Evolutionary conservation across 768 basidiomycete species (phyloP), one percentile per base, ranked within the genome.

Genomic region (Podaxis sp.): DNA sequence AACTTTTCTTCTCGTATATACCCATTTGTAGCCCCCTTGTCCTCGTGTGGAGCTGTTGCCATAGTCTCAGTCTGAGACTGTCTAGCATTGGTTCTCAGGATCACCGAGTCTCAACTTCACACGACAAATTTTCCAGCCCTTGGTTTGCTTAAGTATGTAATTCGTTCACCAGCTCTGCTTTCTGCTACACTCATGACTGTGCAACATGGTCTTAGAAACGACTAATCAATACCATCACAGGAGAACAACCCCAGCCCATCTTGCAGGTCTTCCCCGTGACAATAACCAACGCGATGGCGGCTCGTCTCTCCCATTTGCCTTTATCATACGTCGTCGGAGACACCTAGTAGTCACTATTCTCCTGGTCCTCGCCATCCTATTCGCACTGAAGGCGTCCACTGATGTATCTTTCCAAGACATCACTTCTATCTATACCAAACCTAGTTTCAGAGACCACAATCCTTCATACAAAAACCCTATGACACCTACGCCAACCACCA

Each of bases 101-200:
- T 32, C 32, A 32, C 32, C 32, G 32, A 32, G 18, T n/a, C n/a
- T 36, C 9, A n/a, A 56, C 28, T 52, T 60, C 46, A 51, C 50
- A 58, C 54, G 40, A 55, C 47, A 47, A 63, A 63, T 25, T 46
- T 59, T 40, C 16, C 16, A 9, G 2, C 32, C 32, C 32, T 32
- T 32, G 32, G 32, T 32, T 32, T 5, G 7, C 1, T 32, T 32
- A 32, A 32, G 7, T 32, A 9, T 32, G 7, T 32, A 32, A 32
- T 1, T 32, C 32, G 32, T 32, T 32, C 32, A 0, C 32, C 32
- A 28, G 32, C 7, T 32, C 32, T 32, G 7, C 32, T 2, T 32
- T 32, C 32, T 32, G 32, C 32, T 32, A 32, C 32, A 32, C 32
- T 28, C 27, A 28, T 28, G 27, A 28, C 6, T 28, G 7, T 32